phyloP scores from a whole-genome alignment of 1,139 yeast genomes.

The Kodamaea alishanica region DNA sequence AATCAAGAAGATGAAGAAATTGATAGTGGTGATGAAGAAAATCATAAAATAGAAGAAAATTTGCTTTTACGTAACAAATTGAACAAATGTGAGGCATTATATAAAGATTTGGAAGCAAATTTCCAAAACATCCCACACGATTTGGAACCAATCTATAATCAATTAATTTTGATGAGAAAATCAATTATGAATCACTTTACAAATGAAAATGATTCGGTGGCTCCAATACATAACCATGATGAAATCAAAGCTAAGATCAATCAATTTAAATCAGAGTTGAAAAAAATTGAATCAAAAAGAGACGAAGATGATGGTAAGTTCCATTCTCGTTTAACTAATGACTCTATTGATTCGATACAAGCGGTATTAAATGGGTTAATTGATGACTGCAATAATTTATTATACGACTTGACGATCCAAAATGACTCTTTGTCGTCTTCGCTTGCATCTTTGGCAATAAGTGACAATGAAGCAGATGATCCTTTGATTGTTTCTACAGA shows the following conservation, averaged over 20 bases:
- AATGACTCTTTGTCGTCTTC: conserved; percentile 38
- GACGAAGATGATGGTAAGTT: conserved; percentile 34
- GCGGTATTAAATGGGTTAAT: conserved; percentile 66
- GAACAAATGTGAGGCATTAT: conserved; percentile 53
- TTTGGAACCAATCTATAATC: conserved; percentile 48
- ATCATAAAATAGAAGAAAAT: conserved; percentile 52
- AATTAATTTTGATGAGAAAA: conserved; percentile 38
- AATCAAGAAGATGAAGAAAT: conserved; percentile 27
- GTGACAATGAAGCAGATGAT: conserved; percentile 14
- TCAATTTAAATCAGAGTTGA: conserved; percentile 25
- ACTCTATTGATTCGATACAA: conserved; percentile 33
- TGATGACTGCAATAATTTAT: conserved; percentile 76
- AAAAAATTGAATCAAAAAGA: conserved; percentile 29
- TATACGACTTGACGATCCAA: conserved; percentile 65
- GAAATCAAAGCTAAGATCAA: conserved; percentile 11
- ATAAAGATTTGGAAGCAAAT: conserved; percentile 47
- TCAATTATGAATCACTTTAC: conserved; percentile 34
- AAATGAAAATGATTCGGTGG: conserved; percentile 10
- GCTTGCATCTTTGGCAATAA: conserved; percentile 24
- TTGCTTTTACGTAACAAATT: conserved; percentile 56
- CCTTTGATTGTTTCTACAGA: conserved; percentile 2
- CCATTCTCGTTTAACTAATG: conserved; percentile 12
- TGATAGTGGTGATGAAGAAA: conserved; percentile 22
- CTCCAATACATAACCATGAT: conserved; percentile 1
- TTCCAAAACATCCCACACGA: conserved; percentile 56